Evolutionary conservation across 352 stramenopile genomes (phyloP).

Genomic region (Saprolegnia diclina): DNA sequence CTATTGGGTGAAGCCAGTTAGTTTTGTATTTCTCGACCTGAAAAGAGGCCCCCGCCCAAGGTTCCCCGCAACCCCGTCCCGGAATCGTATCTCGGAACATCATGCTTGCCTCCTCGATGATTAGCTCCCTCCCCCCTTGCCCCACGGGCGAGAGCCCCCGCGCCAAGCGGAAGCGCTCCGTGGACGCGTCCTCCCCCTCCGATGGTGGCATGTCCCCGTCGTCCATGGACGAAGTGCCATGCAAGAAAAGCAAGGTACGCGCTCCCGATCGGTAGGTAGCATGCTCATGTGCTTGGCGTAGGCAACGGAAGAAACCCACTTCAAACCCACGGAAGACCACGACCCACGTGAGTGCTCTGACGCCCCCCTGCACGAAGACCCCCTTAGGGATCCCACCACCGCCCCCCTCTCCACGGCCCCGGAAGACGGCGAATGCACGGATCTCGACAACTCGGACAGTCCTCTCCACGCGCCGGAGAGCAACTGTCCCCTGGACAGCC

Average conservation of each 20-base stretch:
- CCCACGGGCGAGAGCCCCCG: not conserved
- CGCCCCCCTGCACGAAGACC: slow-evolving; percentile 6
- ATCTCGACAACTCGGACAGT: not conserved
- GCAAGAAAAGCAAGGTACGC: slow-evolving; percentile 19
- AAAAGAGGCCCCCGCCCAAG: not conserved
- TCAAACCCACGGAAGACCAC: not conserved
- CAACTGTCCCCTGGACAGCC: not conserved
- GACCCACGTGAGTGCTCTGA: slow-evolving; percentile 12
- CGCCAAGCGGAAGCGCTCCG: slow-evolving; percentile 13
- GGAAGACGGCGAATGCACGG: not conserved
- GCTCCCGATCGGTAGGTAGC: not conserved
- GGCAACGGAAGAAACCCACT: slow-evolving; percentile 18
- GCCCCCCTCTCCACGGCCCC: not conserved
- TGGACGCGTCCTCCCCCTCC: not conserved
- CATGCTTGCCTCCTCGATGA: slow-evolving; percentile 25
- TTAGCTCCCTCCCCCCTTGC: slow-evolving; percentile 4
- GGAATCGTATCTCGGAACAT: slow-evolving; percentile 7
- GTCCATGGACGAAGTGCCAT: slow-evolving; percentile 13
- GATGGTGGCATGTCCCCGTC: slow-evolving; percentile 4
- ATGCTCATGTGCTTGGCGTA: not conserved
- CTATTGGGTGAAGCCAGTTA: not conserved
- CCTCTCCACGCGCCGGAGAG: not conserved
- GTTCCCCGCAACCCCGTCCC: not conserved
- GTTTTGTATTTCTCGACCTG: not conserved
- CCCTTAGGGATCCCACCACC: slow-evolving; percentile 17